Conservation (phyloP, 345 rosid genomes). For the Isatis tinctoria region DNA sequence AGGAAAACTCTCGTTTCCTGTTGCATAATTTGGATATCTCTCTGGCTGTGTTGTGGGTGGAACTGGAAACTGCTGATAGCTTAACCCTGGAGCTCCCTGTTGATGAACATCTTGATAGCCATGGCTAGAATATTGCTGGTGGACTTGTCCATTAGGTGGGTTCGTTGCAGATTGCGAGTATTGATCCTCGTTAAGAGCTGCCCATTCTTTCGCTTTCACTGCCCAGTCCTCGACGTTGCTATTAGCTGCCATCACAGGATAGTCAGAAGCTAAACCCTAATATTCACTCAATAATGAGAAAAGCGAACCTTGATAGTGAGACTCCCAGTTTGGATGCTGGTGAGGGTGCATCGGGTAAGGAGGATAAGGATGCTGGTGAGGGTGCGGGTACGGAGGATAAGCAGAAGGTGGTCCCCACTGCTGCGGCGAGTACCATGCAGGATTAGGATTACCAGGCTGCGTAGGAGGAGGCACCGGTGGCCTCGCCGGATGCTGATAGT, state of each 20-base stretch:
- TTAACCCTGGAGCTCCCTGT: slow-evolving; percentile 37
- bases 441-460: slow-evolving; percentile 23
- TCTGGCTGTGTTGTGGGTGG: slow-evolving; percentile 47
- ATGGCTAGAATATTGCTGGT: slow-evolving; percentile 50
- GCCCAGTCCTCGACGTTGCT: slow-evolving; percentile 84
- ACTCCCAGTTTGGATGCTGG: slow-evolving; percentile 51
- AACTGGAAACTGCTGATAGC: slow-evolving; percentile 63
- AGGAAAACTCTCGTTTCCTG: slow-evolving; percentile 43
- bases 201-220: slow-evolving; percentile 97
- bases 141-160: slow-evolving; percentile 41
- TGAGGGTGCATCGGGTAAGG: slow-evolving; percentile 39
- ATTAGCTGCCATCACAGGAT: slow-evolving; percentile 37
- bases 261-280: slow-evolving; percentile 13
- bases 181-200: slow-evolving; percentile 58
- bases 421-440: slow-evolving; percentile 48
- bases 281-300: slow-evolving; percentile 4
- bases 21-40: slow-evolving; percentile 36
- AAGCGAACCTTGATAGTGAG: slow-evolving; percentile 50
- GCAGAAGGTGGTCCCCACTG: slow-evolving; percentile 49
- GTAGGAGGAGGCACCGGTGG: slow-evolving; percentile 38
- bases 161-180: slow-evolving; percentile 45
- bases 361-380: slow-evolving; percentile 40
- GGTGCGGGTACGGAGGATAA: slow-evolving; percentile 39
- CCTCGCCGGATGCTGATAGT: slow-evolving; percentile 27
- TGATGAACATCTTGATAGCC: slow-evolving; percentile 60